phyloP scores from a whole-genome alignment of 495 filamentous ascomycete genomes.

The Penicillium egyptiacum region DNA sequence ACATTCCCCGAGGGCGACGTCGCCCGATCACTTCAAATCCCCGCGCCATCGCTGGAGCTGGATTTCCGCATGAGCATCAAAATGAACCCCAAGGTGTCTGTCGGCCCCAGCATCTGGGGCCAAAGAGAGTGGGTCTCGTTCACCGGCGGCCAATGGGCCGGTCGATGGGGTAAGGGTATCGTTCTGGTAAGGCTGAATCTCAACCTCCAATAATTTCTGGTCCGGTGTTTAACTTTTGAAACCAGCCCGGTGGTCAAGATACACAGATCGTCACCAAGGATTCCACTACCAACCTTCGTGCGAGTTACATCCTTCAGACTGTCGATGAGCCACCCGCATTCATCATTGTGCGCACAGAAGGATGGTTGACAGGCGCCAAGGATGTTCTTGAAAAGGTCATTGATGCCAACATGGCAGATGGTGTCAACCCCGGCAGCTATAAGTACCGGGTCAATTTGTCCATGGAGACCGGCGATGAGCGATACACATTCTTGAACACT shows the following conservation, averaged over 20 bases:
- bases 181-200: conserved; percentile 49
- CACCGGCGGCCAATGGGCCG: conserved; percentile 59
- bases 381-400: conserved; percentile 59
- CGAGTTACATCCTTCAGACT: conserved; percentile 58
- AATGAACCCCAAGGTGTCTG: conserved; percentile 56
- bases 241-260: conserved; percentile 60
- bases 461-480: conserved; percentile 61
- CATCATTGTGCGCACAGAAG: conserved; percentile 57
- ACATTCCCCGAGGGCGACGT: conserved; percentile 57
- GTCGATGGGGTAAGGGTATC: conserved; percentile 58
- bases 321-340: conserved; percentile 59
- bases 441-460: conserved; percentile 57
- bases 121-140: conserved; percentile 60
- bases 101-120: conserved; percentile 55
- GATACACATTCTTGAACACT: conserved; percentile 62
- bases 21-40: conserved; percentile 53
- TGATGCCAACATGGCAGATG: conserved; percentile 48
- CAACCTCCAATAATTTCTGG: neutral
- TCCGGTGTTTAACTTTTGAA: conserved; percentile 4
- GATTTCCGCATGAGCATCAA: conserved; percentile 65
- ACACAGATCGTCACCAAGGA: conserved; percentile 58
- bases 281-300: conserved; percentile 51
- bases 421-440: conserved; percentile 57
- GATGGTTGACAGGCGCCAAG: conserved; percentile 58
- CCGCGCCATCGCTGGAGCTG: conserved; percentile 55